phyloP scores from a whole-genome alignment of 169 alveolate species.

The Perkinsus chesapeaki region DNA sequence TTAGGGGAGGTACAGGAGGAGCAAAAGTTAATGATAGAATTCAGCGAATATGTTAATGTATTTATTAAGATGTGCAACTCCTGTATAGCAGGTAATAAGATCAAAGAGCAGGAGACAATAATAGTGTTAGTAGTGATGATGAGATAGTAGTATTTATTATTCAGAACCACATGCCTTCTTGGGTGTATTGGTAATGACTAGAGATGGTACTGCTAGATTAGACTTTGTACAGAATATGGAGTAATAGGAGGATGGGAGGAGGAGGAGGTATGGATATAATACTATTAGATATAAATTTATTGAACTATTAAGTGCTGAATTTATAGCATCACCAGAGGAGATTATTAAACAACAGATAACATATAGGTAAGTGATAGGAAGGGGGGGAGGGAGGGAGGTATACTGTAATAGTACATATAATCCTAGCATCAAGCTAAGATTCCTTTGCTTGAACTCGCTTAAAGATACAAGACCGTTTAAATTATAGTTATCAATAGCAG shows the following conservation, averaged over 20 bases:
- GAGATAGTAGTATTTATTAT: no score
- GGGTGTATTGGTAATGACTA: conserved; percentile 70
- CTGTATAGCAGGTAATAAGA: conserved; percentile 47
- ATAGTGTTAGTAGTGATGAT: neutral
- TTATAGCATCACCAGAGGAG: conserved; percentile 80
- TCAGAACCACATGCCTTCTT: conserved; percentile 48
- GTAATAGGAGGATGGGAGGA: neutral
- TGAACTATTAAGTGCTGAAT: conserved; percentile 79
- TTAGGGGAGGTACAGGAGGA: conserved; percentile 72
- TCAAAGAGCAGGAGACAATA: neutral
- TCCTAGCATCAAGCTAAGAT: no score
- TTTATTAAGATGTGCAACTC: conserved; percentile 82
- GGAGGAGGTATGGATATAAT: neutral
- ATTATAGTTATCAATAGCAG: no score
- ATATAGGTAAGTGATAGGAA: conserved; percentile 64
- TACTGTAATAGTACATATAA: neutral
- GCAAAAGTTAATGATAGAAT: conserved; percentile 84
- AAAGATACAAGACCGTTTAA: no score
- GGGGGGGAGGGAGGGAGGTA: conserved; percentile 47
- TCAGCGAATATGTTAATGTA: conserved; percentile 70
- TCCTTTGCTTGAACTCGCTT: no score
- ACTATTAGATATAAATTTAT: conserved; percentile 83
- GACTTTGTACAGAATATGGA: conserved; percentile 58
- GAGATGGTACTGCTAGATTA: conserved; percentile 68
- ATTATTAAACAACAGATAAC: conserved; percentile 73